Evolutionary conservation across 2,329 filamentous ascomycete genomes (phyloP).

Genomic region (Colletotrichum navitas): DNA sequence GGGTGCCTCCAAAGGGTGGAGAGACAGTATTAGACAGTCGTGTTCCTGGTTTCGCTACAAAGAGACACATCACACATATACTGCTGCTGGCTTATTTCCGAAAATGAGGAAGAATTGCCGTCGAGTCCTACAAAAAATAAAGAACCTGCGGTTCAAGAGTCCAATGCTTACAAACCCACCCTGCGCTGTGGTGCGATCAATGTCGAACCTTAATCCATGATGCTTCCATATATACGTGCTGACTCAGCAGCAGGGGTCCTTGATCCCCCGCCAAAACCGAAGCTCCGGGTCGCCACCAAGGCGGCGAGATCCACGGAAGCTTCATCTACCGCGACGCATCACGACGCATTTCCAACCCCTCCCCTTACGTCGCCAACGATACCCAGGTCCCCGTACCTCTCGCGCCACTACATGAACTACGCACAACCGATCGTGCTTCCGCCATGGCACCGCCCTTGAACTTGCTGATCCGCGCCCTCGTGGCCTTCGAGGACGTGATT

Average conservation of each 20-base stretch:
- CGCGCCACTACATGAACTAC: neutral
- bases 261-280: neutral
- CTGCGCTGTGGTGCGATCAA: neutral
- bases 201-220: conserved; percentile 20
- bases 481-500: conserved; percentile 39
- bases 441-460: conserved; percentile 35
- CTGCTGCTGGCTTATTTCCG: neutral
- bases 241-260: conserved; percentile 11
- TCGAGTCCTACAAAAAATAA: neutral
- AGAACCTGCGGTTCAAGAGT: neutral
- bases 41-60: neutral
- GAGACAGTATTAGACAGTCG: neutral
- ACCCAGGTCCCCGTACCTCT: neutral
- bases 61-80: neutral
- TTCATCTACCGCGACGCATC: too few species aligned
- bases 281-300: conserved; percentile 20
- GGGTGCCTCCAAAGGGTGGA: neutral
- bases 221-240: conserved; percentile 17
- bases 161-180: neutral
- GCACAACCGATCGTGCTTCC: too few species aligned
- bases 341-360: neutral
- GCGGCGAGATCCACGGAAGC: neutral
- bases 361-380: neutral
- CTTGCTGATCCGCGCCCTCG: conserved; percentile 30
- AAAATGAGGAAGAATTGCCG: neutral